These are phyloP conservation scores for Agrocybe pediades DNA, from an alignment of 768 basidiomycete species.

Conservation along the genomic window DNA sequence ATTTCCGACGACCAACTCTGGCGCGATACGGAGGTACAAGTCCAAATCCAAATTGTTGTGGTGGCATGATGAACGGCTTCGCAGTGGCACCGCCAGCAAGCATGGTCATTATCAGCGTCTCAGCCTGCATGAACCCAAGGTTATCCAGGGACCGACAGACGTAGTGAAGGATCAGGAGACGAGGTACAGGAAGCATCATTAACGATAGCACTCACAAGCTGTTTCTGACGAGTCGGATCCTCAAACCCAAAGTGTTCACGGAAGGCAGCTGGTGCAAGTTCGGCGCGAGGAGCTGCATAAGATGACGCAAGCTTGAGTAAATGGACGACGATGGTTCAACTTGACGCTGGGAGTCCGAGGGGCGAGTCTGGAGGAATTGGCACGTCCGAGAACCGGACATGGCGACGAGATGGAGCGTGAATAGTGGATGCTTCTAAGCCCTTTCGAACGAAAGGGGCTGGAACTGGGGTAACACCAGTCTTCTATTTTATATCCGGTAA, in stretches of 20 bases:
- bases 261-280: conserved; percentile 97
- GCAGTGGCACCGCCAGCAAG: conserved; percentile 97
- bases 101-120: conserved; percentile 97
- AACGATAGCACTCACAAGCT: conserved; percentile 97
- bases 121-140: conserved; percentile 96
- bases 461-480: too few relatives aligned
- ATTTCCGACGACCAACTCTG: conserved; percentile 98
- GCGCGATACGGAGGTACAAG: conserved; percentile 95
- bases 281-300: conserved; percentile 90
- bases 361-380: too few relatives aligned
- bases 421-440: too few relatives aligned
- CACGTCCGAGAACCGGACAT: too few relatives aligned
- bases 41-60: conserved; percentile 98
- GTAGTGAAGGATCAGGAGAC: conserved; percentile 91
- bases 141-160: conserved; percentile 87
- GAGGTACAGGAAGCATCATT: conserved; percentile 87
- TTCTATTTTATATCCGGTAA: too few relatives aligned
- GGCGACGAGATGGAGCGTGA: too few relatives aligned
- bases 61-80: conserved; percentile 97
- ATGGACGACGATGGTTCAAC: too few relatives aligned
- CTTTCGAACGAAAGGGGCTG: too few relatives aligned
- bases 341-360: too few relatives aligned
- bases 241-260: conserved; percentile 90
- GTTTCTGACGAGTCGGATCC: conserved; percentile 97
- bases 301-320: too few relatives aligned